phyloP scores from a whole-genome alignment of 2,329 filamentous ascomycete genomes.

The Monilinia laxa region DNA sequence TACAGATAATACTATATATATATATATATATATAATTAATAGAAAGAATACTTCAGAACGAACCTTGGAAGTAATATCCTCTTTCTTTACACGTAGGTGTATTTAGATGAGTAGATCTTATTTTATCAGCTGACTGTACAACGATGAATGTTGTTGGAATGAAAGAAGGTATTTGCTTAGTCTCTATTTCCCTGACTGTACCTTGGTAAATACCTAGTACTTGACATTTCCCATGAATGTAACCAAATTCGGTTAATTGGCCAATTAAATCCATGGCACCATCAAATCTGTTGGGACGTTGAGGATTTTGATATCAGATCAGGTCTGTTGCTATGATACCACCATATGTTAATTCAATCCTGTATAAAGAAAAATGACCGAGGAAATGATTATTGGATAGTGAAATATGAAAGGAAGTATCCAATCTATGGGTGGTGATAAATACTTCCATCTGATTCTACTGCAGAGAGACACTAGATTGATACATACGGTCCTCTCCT shows the following conservation, averaged over 20 bases:
- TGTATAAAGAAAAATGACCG: neutral
- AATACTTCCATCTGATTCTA: too few relatives aligned
- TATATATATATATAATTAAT: too few relatives aligned
- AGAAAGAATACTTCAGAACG: too few relatives aligned
- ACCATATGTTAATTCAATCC: neutral
- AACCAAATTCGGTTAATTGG: neutral
- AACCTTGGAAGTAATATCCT: too few relatives aligned
- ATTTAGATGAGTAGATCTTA: neutral
- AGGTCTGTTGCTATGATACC: neutral
- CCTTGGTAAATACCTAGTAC: too few relatives aligned
- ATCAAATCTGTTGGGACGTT: slow-evolving; percentile 18
- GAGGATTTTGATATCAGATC: slow-evolving; percentile 6
- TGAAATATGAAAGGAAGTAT: too few relatives aligned
- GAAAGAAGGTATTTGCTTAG: neutral
- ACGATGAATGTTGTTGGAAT: neutral
- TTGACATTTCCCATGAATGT: neutral
- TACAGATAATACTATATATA: too few relatives aligned
- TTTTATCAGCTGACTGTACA: too few relatives aligned
- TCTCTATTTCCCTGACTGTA: too few relatives aligned
- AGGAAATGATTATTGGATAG: neutral
- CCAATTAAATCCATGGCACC: neutral
- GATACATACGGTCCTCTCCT: too few relatives aligned
- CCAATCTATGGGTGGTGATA: too few relatives aligned
- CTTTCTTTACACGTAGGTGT: neutral
- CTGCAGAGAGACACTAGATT: too few relatives aligned